phyloP scores from a whole-genome alignment of 2,329 filamentous ascomycete species.

The Cryoendolithus antarcticus region DNA sequence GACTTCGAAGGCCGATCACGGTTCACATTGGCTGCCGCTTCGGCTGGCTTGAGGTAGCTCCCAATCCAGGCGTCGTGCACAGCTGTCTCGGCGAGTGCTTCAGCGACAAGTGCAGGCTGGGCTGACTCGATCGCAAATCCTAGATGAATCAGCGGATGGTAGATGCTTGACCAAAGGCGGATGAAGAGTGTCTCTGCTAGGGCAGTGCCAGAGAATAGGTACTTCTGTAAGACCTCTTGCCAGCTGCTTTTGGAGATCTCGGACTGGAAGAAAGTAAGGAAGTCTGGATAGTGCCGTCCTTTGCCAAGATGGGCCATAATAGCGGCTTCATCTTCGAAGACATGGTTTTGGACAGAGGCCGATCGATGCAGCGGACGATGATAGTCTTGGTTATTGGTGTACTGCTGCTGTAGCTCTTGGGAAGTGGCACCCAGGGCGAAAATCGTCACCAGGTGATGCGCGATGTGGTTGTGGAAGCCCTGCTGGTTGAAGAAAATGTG shows the following conservation, averaged over 20 bases:
- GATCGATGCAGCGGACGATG: conserved; percentile 39
- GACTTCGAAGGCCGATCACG: conserved; percentile 17
- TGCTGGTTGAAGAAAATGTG: conserved; percentile 69
- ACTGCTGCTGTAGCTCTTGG: conserved; percentile 49
- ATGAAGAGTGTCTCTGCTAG: conserved; percentile 56
- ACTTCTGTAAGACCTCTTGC: conserved; percentile 49
- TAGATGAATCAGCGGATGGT: conserved; percentile 75
- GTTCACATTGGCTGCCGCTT: conserved; percentile 31
- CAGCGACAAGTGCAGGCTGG: conserved; percentile 69
- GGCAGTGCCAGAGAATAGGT: conserved; percentile 55
- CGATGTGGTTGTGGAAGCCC: conserved; percentile 74
- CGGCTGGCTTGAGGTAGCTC: conserved; percentile 41
- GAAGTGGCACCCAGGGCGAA: conserved; percentile 61
- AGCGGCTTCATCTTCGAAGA: conserved; percentile 33
- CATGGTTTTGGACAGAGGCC: too few relatives aligned
- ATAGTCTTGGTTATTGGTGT: conserved; percentile 52
- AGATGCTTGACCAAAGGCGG: conserved; percentile 55
- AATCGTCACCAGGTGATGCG: conserved; percentile 62
- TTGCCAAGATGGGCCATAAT: conserved; percentile 52
- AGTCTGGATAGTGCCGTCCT: conserved; percentile 56
- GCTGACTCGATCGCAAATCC: conserved; percentile 74
- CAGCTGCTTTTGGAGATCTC: conserved; percentile 57
- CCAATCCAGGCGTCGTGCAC: conserved; percentile 49
- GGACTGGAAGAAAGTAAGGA: conserved; percentile 60
- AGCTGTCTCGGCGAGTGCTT: conserved; percentile 65